Conservation (phyloP, 1,139 yeast species). For the Dujonia santamariae region DNA sequence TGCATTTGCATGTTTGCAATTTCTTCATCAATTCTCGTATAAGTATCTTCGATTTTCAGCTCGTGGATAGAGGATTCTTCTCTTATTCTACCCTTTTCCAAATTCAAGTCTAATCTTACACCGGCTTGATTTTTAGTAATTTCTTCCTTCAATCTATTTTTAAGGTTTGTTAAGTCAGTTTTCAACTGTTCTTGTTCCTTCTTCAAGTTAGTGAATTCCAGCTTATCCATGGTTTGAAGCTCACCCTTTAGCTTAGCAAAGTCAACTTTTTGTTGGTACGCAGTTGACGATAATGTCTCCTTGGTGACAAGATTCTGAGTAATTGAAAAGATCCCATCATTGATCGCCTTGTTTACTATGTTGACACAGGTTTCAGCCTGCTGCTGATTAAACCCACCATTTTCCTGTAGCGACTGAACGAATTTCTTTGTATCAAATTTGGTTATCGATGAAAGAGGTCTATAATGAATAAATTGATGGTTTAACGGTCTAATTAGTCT, state of each 20-base stretch:
- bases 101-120: slow-evolving; percentile 82
- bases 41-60: slow-evolving; percentile 89
- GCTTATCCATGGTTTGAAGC: slow-evolving; percentile 79
- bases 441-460: slow-evolving; percentile 31
- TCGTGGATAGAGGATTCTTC: slow-evolving; percentile 93
- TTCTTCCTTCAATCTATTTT: slow-evolving; percentile 84
- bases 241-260: slow-evolving; percentile 93
- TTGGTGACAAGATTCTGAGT: slow-evolving; percentile 77
- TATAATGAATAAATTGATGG: no score
- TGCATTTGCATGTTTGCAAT: slow-evolving; percentile 93
- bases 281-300: slow-evolving; percentile 75
- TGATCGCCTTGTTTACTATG: slow-evolving; percentile 72
- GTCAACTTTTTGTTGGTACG: slow-evolving; percentile 95
- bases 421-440: slow-evolving; percentile 79
- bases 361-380: slow-evolving; percentile 83
- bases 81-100: slow-evolving; percentile 92
- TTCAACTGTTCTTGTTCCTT: slow-evolving; percentile 86
- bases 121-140: slow-evolving; percentile 89
- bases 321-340: slow-evolving; percentile 76
- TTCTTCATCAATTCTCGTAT: slow-evolving; percentile 92
- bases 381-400: slow-evolving; percentile 65
- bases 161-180: slow-evolving; percentile 81
- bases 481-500: no score
- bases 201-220: slow-evolving; percentile 77
- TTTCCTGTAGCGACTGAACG: slow-evolving; percentile 61